These are phyloP conservation scores for Whalleya microplaca DNA, from an alignment of 2,329 filamentous ascomycete species.

Conservation along the genomic window DNA sequence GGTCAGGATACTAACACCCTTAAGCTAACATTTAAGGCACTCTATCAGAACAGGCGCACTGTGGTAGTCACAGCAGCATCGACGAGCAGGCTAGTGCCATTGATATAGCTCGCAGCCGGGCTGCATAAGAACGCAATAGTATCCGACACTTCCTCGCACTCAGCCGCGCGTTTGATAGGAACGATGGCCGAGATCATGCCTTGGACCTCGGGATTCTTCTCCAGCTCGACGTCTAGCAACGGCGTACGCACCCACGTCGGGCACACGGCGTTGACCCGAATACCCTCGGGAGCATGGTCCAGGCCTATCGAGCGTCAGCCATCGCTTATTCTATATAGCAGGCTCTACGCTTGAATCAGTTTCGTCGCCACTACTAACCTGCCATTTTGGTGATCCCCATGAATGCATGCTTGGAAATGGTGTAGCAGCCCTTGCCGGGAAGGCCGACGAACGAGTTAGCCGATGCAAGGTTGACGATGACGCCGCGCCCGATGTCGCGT, in stretches of 20 bases:
- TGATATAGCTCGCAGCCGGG: constrained; percentile 25
- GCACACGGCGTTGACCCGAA: constrained; percentile 25
- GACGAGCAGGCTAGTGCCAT: constrained; percentile 21
- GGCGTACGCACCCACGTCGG: constrained; percentile 24
- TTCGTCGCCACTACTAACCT: too few relatives aligned
- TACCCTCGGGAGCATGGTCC: constrained; percentile 16
- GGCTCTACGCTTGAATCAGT: background rate
- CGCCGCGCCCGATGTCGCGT: constrained; percentile 22
- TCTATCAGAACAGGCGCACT: constrained; percentile 20
- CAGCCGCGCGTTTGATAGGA: constrained; percentile 20
- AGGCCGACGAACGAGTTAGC: constrained; percentile 22
- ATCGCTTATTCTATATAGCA: background rate
- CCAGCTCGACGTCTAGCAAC: constrained; percentile 14
- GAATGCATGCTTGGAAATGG: constrained; percentile 26
- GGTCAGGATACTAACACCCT: too few relatives aligned
- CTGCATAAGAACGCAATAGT: constrained; percentile 23
- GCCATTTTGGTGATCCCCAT: constrained; percentile 25
- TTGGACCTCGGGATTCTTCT: constrained; percentile 22
- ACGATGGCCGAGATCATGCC: constrained; percentile 18
- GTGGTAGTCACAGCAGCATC: constrained; percentile 24
- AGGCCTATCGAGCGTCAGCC: constrained; percentile 8
- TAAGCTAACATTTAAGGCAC: too few relatives aligned
- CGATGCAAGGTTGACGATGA: constrained; percentile 25
- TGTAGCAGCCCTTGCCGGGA: constrained; percentile 21
- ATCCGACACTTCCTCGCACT: constrained; percentile 25